Evolutionary conservation across 768 basidiomycete genomes (phyloP).

Genomic region (Suillus luteus): DNA sequence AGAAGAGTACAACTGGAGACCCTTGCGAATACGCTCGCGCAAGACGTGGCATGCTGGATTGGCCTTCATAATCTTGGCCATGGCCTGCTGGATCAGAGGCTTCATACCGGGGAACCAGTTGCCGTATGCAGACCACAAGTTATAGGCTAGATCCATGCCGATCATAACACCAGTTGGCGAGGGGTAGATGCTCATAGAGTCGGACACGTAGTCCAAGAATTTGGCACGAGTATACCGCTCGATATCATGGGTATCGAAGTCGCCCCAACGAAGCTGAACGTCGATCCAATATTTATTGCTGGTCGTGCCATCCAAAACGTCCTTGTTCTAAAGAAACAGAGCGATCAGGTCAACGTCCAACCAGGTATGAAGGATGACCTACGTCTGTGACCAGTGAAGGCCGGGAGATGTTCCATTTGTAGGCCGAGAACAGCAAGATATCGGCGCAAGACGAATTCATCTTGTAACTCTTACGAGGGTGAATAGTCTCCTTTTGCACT

Average conservation of each 20-base stretch:
- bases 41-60: constrained; percentile 97
- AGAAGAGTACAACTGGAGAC: constrained; percentile 96
- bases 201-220: constrained; percentile 97
- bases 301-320: constrained; percentile 95
- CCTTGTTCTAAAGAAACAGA: constrained; percentile 65
- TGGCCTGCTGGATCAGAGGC: constrained; percentile 95
- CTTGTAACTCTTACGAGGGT: constrained; percentile 99
- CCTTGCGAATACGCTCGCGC: constrained; percentile 98
- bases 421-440: constrained; percentile 94
- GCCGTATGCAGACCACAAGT: constrained; percentile 97
- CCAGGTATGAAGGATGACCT: constrained; percentile 28
- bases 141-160: constrained; percentile 98
- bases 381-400: constrained; percentile 95
- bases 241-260: constrained; percentile 98
- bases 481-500: constrained; percentile 99
- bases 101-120: constrained; percentile 99
- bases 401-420: constrained; percentile 98
- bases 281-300: constrained; percentile 99
- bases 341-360: constrained; percentile 14
- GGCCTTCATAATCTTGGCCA: constrained; percentile 99
- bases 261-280: constrained; percentile 94
- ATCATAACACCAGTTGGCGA: constrained; percentile 99
- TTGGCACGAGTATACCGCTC: constrained; percentile 99
- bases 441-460: constrained; percentile 99
- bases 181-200: constrained; percentile 99